These are phyloP conservation scores for Ephemerocybe angulata DNA, from an alignment of 768 basidiomycete genomes.

Conservation along the genomic window DNA sequence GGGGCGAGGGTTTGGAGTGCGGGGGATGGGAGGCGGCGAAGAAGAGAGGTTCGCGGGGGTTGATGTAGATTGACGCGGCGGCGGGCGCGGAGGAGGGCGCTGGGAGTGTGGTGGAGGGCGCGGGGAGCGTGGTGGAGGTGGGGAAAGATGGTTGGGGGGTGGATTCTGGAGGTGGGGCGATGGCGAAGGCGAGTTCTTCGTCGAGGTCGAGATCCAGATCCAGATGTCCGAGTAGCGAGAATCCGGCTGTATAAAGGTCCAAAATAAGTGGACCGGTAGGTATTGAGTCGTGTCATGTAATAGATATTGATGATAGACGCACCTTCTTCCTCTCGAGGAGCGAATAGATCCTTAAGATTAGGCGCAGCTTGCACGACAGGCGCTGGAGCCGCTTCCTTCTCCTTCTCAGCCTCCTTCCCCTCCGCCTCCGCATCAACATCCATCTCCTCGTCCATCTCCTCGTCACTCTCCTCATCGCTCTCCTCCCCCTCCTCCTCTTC, in stretches of 20 bases:
- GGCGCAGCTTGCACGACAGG: conserved; percentile 13
- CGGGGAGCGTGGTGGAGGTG: conserved; percentile 10
- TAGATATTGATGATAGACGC: conserved; percentile 10
- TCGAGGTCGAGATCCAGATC: conserved; percentile 72
- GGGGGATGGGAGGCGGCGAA: conserved; percentile 38
- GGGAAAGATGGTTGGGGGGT: conserved; percentile 2
- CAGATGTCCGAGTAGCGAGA: conserved; percentile 74
- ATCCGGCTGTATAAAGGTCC: conserved; percentile 42
- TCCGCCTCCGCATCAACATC: conserved; percentile 11
- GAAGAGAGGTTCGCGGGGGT: conserved; percentile 57
- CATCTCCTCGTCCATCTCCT: conserved; percentile 9
- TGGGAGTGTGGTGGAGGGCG: conserved; percentile 6
- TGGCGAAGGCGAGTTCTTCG: conserved; percentile 41
- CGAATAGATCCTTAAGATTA: conserved; percentile 71
- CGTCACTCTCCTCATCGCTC: conserved; percentile 4
- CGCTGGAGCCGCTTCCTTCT: conserved; percentile 7
- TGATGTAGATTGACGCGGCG: conserved; percentile 34
- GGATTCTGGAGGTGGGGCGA: conserved; percentile 7
- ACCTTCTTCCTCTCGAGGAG: conserved; percentile 66
- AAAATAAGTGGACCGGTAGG: neutral
- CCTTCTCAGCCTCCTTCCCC: conserved; percentile 10
- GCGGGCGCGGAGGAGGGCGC: conserved; percentile 20
- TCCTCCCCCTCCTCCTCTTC: conserved; percentile 11
- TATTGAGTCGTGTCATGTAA: neutral
- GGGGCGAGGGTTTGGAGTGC: neutral